These are phyloP conservation scores for Ascobolus immersus DNA, from an alignment of 495 filamentous ascomycete species.

Conservation along the genomic window DNA sequence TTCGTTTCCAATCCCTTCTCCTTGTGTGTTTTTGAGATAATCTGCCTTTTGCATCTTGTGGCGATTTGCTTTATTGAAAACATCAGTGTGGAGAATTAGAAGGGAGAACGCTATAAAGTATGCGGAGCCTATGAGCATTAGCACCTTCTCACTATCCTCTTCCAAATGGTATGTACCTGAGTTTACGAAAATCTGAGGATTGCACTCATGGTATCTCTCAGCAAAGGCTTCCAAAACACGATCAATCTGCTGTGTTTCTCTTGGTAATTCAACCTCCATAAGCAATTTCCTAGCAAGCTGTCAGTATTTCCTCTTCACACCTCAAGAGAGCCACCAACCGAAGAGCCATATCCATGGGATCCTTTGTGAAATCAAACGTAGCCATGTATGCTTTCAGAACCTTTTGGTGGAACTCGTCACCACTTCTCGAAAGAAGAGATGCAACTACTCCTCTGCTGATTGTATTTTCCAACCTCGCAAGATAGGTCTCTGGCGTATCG, in stretches of 20 bases:
- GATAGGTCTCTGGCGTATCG: constrained; percentile 74
- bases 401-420: constrained; percentile 55
- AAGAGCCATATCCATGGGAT: constrained; percentile 93
- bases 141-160: not conserved
- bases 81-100: constrained; percentile 85
- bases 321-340: constrained; percentile 8
- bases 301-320: constrained; percentile 1
- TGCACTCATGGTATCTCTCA: constrained; percentile 93
- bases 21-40: constrained; percentile 81
- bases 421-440: constrained; percentile 54
- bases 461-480: constrained; percentile 52
- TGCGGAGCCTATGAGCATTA: constrained; percentile 41
- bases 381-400: constrained; percentile 86
- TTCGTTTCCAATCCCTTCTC: constrained; percentile 73
- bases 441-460: constrained; percentile 57
- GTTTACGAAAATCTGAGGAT: constrained; percentile 76
- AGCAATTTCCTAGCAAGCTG: constrained; percentile 41
- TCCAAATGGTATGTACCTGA: constrained; percentile 25
- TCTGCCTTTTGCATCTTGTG: constrained; percentile 94
- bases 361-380: constrained; percentile 76
- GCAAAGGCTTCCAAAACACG: constrained; percentile 82
- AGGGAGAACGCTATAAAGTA: constrained; percentile 96
- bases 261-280: constrained; percentile 89
- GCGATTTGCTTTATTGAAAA: constrained; percentile 99
- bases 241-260: constrained; percentile 95